Base-by-base conservation (phyloP, 75 land plant species). In the Sequoiadendron giganteum region DNA sequence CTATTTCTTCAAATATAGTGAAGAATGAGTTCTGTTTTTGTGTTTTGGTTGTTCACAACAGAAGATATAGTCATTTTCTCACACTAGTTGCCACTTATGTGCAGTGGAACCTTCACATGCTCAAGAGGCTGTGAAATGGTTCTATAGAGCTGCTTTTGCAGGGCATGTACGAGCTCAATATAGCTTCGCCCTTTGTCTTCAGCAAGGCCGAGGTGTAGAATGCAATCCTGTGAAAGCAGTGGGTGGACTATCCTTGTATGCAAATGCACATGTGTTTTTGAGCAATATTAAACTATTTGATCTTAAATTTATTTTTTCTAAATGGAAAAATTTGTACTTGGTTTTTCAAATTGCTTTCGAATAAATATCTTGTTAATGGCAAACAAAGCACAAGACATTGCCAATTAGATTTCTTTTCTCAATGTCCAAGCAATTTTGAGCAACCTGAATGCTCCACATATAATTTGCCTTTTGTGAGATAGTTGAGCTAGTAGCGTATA, bases 161-260 rank as follows among this genome's bases (percentile, higher is more conserved):
- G 97, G 99, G 54, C 91, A 95, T 89, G 92, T 91, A 34, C 99
- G 97, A 47, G 96, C 99, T 47, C 96, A 95, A 82, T 97, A 97
- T 84, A 96, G 93, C 85, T 89, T 97, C 81, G 99, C 97, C 9
- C 91, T 97, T 48, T 95, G 99, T 89, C 88, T 94, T 58, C 99
- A 97, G 77, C 96, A 92, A 86, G 99, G 99, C 48, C 91, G 91
- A n/a, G 99, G 97, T 58, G 90, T 95, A 10, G 87, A 92, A 16
- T 68, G 91, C 87, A 94, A 90, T 87, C 39, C 89, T 5, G 86
- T 80, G 3, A 92, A 95, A 89, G 99, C 99, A 36, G 99, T 97
- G 93, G 65, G 93, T 90, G 55, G 49, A 86, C 56, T 75, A 54
- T 90, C 19, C 76, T 87, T 72, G 11, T 65, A n/a, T 40, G 38